A percentile compares a stretch with the other conserved stretches of the same genome.
phyloP scores from a whole-genome alignment of 2,329 filamentous ascomycete species.

The Cladosporium velox region DNA sequence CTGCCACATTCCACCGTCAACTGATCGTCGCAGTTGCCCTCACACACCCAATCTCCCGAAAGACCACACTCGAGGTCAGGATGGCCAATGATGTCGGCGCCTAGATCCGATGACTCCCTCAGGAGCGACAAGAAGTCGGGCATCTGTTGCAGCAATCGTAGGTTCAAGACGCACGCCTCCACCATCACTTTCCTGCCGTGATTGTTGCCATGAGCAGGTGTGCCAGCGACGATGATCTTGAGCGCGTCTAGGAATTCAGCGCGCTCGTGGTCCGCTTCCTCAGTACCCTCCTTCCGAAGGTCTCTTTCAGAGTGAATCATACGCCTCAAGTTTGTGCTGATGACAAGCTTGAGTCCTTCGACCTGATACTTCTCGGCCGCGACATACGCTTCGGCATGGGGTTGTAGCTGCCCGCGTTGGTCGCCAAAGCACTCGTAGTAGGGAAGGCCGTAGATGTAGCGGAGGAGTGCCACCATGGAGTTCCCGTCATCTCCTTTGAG shows the following conservation, averaged over 20 bases:
- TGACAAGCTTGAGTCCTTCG: background rate
- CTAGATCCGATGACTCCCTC: background rate
- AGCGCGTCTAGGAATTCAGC: background rate
- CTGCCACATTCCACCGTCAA: background rate
- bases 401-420: background rate
- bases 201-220: background rate
- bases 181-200: background rate
- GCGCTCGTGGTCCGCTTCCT: background rate
- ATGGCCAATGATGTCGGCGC: background rate
- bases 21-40: background rate
- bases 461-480: background rate
- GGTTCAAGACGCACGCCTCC: background rate
- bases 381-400: background rate
- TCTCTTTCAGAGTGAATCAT: background rate
- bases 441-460: conserved; percentile 5
- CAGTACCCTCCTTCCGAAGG: background rate
- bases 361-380: conserved; percentile 11
- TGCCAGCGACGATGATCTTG: background rate
- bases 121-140: background rate
- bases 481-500: conserved; percentile 10
- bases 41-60: background rate
- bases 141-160: background rate
- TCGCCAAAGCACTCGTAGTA: background rate
- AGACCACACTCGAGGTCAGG: background rate
- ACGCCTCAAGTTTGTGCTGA: background rate